phyloP scores from a whole-genome alignment of 352 stramenopile genomes.

The Phytophthora sansomeana region DNA sequence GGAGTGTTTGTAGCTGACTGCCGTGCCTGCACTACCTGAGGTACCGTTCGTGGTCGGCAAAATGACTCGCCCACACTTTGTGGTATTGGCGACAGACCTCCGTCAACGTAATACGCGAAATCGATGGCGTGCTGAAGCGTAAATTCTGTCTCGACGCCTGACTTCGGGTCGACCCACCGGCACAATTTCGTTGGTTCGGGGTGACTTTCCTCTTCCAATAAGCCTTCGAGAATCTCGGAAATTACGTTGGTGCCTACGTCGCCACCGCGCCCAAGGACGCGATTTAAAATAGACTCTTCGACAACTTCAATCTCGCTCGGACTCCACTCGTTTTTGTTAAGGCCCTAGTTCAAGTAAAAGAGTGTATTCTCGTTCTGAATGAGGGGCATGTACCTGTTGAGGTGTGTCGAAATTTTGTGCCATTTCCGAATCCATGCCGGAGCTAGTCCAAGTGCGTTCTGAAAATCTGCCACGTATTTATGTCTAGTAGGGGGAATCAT shows the following conservation, averaged over 20 bases:
- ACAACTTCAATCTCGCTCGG: background rate
- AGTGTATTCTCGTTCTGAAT: too few relatives aligned
- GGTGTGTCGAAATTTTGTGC: too few relatives aligned
- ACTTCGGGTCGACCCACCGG: background rate
- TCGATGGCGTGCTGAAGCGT: background rate
- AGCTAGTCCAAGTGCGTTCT: too few relatives aligned
- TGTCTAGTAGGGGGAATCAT: too few relatives aligned
- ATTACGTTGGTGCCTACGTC: background rate
- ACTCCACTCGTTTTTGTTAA: background rate
- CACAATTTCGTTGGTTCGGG: background rate
- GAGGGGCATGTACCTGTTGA: too few relatives aligned
- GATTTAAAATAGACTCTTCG: background rate
- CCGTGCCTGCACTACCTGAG: too few relatives aligned
- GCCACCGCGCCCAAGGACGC: background rate
- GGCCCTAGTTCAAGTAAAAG: too few relatives aligned
- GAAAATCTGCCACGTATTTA: too few relatives aligned
- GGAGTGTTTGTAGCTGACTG: too few relatives aligned
- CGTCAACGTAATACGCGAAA: background rate
- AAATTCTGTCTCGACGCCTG: background rate
- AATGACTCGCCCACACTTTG: background rate
- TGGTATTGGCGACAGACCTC: background rate
- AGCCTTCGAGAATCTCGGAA: background rate
- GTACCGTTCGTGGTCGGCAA: background rate
- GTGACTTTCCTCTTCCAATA: background rate
- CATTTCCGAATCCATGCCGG: too few relatives aligned